These are phyloP conservation scores for Ophiocordyceps robertsii DNA, from an alignment of 2,329 filamentous ascomycete species.

Conservation along the genomic window DNA sequence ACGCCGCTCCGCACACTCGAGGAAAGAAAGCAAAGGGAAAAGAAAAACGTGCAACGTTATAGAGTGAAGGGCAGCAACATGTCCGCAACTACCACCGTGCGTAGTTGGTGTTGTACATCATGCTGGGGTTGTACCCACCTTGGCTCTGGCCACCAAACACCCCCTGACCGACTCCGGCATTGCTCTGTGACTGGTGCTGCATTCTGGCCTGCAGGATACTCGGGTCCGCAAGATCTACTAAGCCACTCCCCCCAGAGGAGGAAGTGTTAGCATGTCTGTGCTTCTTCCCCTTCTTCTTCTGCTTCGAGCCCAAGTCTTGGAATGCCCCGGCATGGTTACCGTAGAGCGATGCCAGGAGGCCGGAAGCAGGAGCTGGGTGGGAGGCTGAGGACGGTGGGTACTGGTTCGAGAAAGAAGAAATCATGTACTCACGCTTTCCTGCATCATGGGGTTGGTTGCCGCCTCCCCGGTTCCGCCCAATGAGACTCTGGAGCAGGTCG, in stretches of 20 bases:
- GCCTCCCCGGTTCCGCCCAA: slow-evolving; percentile 55
- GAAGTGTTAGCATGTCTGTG: slow-evolving; percentile 99
- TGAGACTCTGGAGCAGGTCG: slow-evolving; percentile 63
- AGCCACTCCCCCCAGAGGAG: slow-evolving; percentile 96
- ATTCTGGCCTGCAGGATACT: slow-evolving; percentile 98
- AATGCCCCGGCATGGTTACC: slow-evolving; percentile 73
- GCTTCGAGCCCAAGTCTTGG: slow-evolving; percentile 88
- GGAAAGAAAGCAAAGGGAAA: slow-evolving; percentile 3
- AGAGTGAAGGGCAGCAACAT: slow-evolving; percentile 10
- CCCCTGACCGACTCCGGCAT: slow-evolving; percentile 75
- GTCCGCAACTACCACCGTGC: slow-evolving; percentile 45
- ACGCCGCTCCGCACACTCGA: slow-evolving; percentile 11
- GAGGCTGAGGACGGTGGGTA: slow-evolving; percentile 71
- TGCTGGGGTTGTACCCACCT: slow-evolving; percentile 87
- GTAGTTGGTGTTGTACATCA: slow-evolving; percentile 69
- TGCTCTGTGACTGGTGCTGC: slow-evolving; percentile 75
- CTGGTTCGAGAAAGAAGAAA: slow-evolving; percentile 84
- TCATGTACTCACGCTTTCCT: slow-evolving; percentile 97
- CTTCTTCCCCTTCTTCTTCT: slow-evolving; percentile 99
- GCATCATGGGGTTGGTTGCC: slow-evolving; percentile 65
- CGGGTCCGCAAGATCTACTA: slow-evolving; percentile 99
- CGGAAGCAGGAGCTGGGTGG: slow-evolving; percentile 77
- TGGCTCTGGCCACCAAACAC: slow-evolving; percentile 78
- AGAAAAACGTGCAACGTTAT: slow-evolving; percentile 6
- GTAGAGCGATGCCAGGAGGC: slow-evolving; percentile 85